Conservation (phyloP, 2,329 filamentous ascomycete genomes). For the Ascocoryne sarcoides region DNA sequence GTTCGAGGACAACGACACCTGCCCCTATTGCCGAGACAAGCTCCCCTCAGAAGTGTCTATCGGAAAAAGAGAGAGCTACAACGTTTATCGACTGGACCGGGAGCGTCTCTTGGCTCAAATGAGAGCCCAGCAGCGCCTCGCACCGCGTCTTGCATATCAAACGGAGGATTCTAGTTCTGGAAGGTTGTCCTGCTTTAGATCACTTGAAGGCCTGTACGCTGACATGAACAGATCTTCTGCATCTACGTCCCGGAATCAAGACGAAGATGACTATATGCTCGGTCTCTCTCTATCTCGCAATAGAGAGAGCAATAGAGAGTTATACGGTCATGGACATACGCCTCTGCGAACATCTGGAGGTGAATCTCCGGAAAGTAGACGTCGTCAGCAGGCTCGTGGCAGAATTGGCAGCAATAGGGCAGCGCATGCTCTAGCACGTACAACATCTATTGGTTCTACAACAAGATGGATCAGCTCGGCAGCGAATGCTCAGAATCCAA, state of each 20-base stretch:
- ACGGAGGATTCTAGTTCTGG: not conserved
- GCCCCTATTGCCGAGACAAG: constrained; percentile 56
- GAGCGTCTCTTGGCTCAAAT: constrained; percentile 2
- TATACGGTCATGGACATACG: not conserved
- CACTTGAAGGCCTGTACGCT: not conserved
- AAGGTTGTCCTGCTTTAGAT: not conserved
- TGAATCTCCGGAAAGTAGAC: constrained; percentile 15
- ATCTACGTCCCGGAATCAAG: not conserved
- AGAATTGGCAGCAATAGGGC: constrained; percentile 15
- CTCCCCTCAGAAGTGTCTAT: constrained; percentile 39
- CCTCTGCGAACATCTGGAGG: constrained; percentile 6
- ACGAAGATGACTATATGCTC: not conserved
- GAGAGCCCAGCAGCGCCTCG: not conserved
- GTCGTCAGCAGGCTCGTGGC: constrained; percentile 19
- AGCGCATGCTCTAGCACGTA: constrained; percentile 12
- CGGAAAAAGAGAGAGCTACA: constrained; percentile 10
- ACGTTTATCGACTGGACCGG: constrained; percentile 7
- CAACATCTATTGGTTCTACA: constrained; percentile 18
- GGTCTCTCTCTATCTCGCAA: not conserved
- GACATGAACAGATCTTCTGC: constrained; percentile 1
- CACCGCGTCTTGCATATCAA: not conserved
- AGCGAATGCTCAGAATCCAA: constrained; percentile 2
- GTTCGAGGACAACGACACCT: constrained; percentile 53
- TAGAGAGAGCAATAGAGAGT: too few relatives aligned
- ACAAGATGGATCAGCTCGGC: constrained; percentile 10